These are phyloP conservation scores for Phoma sp. DNA, from an alignment of 2,329 filamentous ascomycete genomes.

Conservation along the genomic window DNA sequence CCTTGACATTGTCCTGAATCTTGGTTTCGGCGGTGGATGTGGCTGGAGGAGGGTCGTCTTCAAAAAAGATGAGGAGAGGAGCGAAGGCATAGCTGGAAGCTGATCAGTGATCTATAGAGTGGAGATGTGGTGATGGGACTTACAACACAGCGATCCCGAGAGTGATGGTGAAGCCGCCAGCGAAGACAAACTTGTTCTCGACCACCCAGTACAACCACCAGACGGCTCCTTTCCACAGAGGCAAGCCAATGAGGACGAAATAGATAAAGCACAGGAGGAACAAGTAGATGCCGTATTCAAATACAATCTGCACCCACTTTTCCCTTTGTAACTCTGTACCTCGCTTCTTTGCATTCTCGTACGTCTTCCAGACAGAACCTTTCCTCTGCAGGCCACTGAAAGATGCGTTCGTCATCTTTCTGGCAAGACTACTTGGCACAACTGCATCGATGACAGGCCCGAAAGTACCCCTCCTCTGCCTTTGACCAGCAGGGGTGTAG, in stretches of 20 bases:
- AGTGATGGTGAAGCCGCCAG: conserved; percentile 52
- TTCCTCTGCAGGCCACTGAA: conserved; percentile 18
- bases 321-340: conserved; percentile 35
- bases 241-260: conserved; percentile 55
- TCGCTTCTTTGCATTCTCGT: conserved; percentile 34
- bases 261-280: conserved; percentile 50
- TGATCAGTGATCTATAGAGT: neutral
- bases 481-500: conserved; percentile 8
- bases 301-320: conserved; percentile 45
- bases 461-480: conserved; percentile 20
- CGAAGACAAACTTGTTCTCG: conserved; percentile 49
- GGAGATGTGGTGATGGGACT: neutral
- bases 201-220: conserved; percentile 54
- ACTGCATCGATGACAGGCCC: conserved; percentile 25
- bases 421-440: conserved; percentile 23
- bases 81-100: conserved; percentile 30
- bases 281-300: conserved; percentile 50
- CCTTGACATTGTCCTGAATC: conserved; percentile 33
- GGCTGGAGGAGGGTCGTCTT: conserved; percentile 37
- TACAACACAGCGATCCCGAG: conserved; percentile 49
- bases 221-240: conserved; percentile 55
- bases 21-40: conserved; percentile 31
- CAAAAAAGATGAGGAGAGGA: conserved; percentile 43
- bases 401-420: conserved; percentile 26
- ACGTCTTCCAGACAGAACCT: conserved; percentile 27